Conservation (phyloP, 805 yeast genomes). For the Sungouiella thailandica region DNA sequence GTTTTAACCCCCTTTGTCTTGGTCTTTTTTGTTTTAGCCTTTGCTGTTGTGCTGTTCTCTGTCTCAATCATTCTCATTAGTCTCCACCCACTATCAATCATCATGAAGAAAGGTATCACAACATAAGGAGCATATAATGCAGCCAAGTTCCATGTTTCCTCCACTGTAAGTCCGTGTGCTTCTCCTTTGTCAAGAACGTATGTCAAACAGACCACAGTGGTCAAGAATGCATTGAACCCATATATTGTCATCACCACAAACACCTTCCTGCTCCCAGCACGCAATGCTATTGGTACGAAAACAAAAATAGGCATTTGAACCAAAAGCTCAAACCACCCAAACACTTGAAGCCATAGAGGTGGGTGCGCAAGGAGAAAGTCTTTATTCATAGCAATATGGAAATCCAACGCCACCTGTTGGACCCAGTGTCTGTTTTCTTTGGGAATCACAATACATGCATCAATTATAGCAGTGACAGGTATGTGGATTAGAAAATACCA, state of each 20-base stretch:
- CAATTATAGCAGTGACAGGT: slow-evolving; percentile 71
- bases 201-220: slow-evolving; percentile 71
- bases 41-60: not conserved
- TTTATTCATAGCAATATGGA: slow-evolving; percentile 61
- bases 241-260: slow-evolving; percentile 49
- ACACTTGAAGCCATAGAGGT: slow-evolving; percentile 70
- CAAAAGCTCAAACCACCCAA: slow-evolving; percentile 66
- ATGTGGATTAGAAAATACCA: slow-evolving; percentile 60
- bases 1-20: too few species aligned
- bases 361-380: slow-evolving; percentile 60
- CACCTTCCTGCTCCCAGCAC: slow-evolving; percentile 12
- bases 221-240: slow-evolving; percentile 78
- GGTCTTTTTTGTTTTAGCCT: not conserved
- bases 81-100: slow-evolving; percentile 33
- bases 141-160: slow-evolving; percentile 40
- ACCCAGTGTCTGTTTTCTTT: slow-evolving; percentile 37
- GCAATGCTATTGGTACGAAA: slow-evolving; percentile 29
- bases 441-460: slow-evolving; percentile 69
- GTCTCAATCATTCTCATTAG: slow-evolving; percentile 5
- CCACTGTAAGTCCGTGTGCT: slow-evolving; percentile 28
- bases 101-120: slow-evolving; percentile 55
- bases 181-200: slow-evolving; percentile 38
- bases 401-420: slow-evolving; percentile 46
- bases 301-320: slow-evolving; percentile 80
- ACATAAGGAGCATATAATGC: slow-evolving; percentile 68